Conservation (phyloP, 202 grass and related monocot species). For the Elaeis oleifera region DNA sequence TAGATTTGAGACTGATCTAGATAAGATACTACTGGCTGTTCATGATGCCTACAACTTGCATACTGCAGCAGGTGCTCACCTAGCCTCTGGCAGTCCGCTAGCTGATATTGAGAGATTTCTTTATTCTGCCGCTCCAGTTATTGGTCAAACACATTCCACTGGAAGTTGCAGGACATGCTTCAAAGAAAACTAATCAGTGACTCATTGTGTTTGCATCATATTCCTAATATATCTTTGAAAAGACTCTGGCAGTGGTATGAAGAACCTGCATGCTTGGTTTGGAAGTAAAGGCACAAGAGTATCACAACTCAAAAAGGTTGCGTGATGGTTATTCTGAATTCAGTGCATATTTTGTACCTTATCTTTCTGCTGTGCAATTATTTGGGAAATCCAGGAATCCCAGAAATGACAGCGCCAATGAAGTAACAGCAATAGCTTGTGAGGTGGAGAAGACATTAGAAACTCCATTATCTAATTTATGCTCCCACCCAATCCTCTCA, state of each 20-base stretch:
- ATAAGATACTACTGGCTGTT: no score
- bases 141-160: constrained; percentile 27
- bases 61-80: constrained; percentile 22
- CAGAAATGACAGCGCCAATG: constrained; percentile 6
- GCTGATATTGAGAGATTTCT: constrained; percentile 46
- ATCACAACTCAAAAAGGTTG: constrained; percentile 23
- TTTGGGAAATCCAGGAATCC: constrained; percentile 26
- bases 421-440: not conserved
- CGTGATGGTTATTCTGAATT: constrained; percentile 24
- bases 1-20: no score
- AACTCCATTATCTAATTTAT: constrained; percentile 10
- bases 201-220: constrained; percentile 27
- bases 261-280: constrained; percentile 59
- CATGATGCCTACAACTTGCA: no score
- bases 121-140: constrained; percentile 38
- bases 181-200: constrained; percentile 13
- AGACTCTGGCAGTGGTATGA: constrained; percentile 54
- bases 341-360: constrained; percentile 53
- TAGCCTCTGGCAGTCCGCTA: constrained; percentile 32
- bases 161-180: constrained; percentile 15
- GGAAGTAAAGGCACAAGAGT: constrained; percentile 40
- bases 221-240: constrained; percentile 31
- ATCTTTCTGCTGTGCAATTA: constrained; percentile 42
- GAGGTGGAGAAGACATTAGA: constrained; percentile 18
- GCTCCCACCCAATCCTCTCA: constrained; percentile 34